Evolutionary conservation across 2,329 filamentous ascomycete species (phyloP), one percentile per base, ranked within the genome.

Genomic region (Bretziella fagacearum): DNA sequence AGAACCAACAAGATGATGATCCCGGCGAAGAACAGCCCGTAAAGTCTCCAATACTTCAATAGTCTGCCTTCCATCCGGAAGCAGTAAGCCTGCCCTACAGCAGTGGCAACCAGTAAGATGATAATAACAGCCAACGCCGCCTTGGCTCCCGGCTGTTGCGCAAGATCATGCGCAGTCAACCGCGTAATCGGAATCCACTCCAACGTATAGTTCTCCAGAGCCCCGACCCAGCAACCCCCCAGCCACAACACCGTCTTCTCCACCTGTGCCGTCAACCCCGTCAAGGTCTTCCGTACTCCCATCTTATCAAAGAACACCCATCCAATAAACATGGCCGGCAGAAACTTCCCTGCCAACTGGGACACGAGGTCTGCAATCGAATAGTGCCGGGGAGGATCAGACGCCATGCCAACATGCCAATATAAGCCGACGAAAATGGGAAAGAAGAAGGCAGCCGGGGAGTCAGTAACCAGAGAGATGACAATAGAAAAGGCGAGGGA

Each of bases 151-250:
- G 91, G 89, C 58, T 98, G 86, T 55, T 86, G 80, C 41, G 81
- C 66, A 36, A 98, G 75, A 58, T 98, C 91, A 59, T 93, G 85
- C 0, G 80, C 77, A 6, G 84, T 96, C n/a, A 98, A 70, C 2
- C 91, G 80, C 60, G 86, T 77, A 54, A 98, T 91, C 0, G 91
- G 91, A 52, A 98, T 95, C 63, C 84, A 81, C 56, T 85, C 82
- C 57, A 98, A 84, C 0, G 91, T 96, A 62, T 95, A 93, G 63
- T 96, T 96, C 57, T 89, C 89, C 54, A 98, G 64, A 1, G 84
- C 80, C 13, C 87, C 91, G 32, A 95, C 76, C 81, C 93, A 98
- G 57, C 82, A 86, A 6, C 78, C 80, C 1, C 87, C 87, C 1
- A 98, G 68, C 81, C 86, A 96, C 23, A 96, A 69, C 2, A 96